phyloP scores from a whole-genome alignment of 768 basidiomycete species.

The Suillus spraguei region DNA sequence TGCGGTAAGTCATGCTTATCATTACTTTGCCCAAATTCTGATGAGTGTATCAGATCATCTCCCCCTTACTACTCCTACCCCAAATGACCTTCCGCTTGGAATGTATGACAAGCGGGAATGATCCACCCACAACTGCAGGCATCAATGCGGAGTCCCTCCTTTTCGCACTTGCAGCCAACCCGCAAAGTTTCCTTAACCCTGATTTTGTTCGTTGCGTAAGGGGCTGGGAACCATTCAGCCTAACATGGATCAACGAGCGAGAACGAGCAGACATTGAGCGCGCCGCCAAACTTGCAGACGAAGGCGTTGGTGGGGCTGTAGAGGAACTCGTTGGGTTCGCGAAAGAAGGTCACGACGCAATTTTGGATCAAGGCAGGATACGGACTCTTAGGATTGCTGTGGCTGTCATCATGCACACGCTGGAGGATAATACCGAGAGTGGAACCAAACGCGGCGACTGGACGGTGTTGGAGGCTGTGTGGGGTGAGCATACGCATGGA shows the following conservation, averaged over 20 bases:
- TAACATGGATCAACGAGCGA: constrained; percentile 62
- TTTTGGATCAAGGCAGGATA: constrained; percentile 49
- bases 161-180: constrained; percentile 59
- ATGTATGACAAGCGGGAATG: constrained; percentile 68
- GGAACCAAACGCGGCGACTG: constrained; percentile 44
- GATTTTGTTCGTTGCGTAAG: constrained; percentile 63
- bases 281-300: constrained; percentile 67
- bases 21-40: constrained; percentile 12
- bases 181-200: constrained; percentile 57
- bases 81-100: constrained; percentile 74
- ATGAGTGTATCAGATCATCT: constrained; percentile 56
- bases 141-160: constrained; percentile 73
- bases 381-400: constrained; percentile 66
- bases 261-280: constrained; percentile 62
- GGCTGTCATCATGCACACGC: constrained; percentile 54
- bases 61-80: constrained; percentile 69
- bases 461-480: constrained; percentile 56
- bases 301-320: constrained; percentile 63
- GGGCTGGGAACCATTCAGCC: constrained; percentile 60
- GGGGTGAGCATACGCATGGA: constrained; percentile 62
- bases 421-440: constrained; percentile 46
- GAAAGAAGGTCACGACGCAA: constrained; percentile 41
- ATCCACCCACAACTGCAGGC: constrained; percentile 61
- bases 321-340: constrained; percentile 51
- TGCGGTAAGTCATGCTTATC: constrained; percentile 49